Conservation (phyloP, 306 rosid species). For the Trifolium pratense region DNA sequence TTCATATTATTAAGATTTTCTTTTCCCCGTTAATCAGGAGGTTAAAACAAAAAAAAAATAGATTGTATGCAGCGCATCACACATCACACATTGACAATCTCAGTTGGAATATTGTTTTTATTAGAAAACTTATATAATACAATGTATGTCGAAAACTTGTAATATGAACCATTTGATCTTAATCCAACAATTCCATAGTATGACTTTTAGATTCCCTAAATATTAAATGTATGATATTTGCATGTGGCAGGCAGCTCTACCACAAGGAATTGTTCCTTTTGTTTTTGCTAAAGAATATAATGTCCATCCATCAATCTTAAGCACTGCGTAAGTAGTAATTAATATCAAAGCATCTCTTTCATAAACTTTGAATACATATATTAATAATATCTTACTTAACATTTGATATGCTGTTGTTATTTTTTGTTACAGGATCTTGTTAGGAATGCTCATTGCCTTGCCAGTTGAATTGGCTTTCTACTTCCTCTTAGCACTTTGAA, state of each 20-base stretch:
- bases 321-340: conserved; percentile 71
- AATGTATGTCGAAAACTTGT: too few relatives aligned
- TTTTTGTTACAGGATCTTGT: conserved; percentile 63
- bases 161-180: too few relatives aligned
- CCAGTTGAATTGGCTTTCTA: conserved; percentile 84
- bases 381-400: background rate
- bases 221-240: background rate
- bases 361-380: background rate
- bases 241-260: conserved; percentile 87
- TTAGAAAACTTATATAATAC: too few relatives aligned
- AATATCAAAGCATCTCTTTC: conserved; percentile 21
- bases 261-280: conserved; percentile 95
- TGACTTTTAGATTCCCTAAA: background rate
- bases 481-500: conserved; percentile 71
- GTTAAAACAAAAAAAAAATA: too few relatives aligned
- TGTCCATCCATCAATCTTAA: conserved; percentile 74
- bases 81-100: too few relatives aligned
- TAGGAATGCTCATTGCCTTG: conserved; percentile 87
- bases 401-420: conserved; percentile 44
- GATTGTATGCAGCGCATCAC: too few relatives aligned
- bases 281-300: conserved; percentile 92
- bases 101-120: too few relatives aligned
- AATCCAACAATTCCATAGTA: too few relatives aligned
- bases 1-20: too few relatives aligned
- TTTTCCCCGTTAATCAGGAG: too few relatives aligned